Base-by-base conservation (phyloP, 768 basidiomycete species). In the Leucosporidium scottii region DNA sequence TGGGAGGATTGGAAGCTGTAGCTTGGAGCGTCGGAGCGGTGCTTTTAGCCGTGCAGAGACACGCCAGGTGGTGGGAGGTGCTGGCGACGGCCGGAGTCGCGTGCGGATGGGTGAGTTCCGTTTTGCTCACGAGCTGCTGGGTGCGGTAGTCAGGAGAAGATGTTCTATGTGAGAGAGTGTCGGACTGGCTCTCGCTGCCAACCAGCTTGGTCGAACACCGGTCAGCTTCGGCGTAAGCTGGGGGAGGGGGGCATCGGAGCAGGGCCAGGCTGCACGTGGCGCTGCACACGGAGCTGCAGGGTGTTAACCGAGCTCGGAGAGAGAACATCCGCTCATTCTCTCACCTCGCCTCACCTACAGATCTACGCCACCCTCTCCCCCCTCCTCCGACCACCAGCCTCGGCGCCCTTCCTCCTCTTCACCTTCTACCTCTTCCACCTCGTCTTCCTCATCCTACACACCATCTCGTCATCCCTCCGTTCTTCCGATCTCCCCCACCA, bases 371-470 rank as follows among this genome's bases (percentile, higher is more conserved):
- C 44, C 27, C 23, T 49, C 20, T n/a, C 27, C 5, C 39, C 36
- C 1, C 39, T 60, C 25, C 25, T 25, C 9, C 12, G 47, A n/a
- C 59, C 65, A 21, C 27, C 44, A 0, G n/a, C 36, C 10, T 21
- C 68, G 4, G 65, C 59, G 1, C 65, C 65, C 3, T 34, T 66
- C 27, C 61, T 64, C 18, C 34, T 61, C n/a, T 64, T 70, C 65
- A 21, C 49, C 15, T 64, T 70, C 55, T 66, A 66, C 59, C n/a
- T 55, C 59, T 1, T 58, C 13, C 62, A 66, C 10, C 58, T 67
- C 48, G 28, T 58, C 54, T 27, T 64, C 49, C 23, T 56, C 54
- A 13, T 49, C 13, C 55, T 70, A 5, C 49, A 63, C 49, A 3
- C 23, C 34, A 60, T 70, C 48, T 27, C 53, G 9, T 47, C 59